A percentile compares a stretch with the other conserved stretches of the same genome.
Evolutionary conservation across 352 stramenopile species (phyloP).

Genomic region (Phytophthora cryptogea): DNA sequence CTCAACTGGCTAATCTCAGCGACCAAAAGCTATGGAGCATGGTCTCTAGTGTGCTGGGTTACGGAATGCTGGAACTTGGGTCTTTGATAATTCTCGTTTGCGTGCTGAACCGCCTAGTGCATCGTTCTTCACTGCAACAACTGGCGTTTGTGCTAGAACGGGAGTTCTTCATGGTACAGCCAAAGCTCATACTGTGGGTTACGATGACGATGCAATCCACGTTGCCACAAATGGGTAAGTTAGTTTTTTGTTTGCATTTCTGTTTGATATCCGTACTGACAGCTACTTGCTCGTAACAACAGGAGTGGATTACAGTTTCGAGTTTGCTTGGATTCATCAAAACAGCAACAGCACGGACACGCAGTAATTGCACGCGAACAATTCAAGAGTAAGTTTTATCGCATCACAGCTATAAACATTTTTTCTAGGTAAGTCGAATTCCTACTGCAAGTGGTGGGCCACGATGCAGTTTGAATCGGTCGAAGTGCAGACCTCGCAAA

Average conservation of each 20-base stretch:
- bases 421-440: background rate
- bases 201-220: slow-evolving; percentile 28
- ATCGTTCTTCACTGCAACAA: slow-evolving; percentile 20
- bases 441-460: no score
- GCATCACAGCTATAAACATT: background rate
- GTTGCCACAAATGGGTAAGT: slow-evolving; percentile 25
- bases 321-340: slow-evolving; percentile 27
- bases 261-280: background rate
- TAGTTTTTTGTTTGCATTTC: background rate
- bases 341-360: slow-evolving; percentile 5
- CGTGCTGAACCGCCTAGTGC: slow-evolving; percentile 19
- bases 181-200: slow-evolving; percentile 31
- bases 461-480: slow-evolving; percentile 22
- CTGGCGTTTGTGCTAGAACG: slow-evolving; percentile 31
- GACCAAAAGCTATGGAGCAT: slow-evolving; percentile 10
- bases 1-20: slow-evolving; percentile 23
- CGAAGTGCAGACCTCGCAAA: slow-evolving; percentile 57
- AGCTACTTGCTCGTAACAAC: background rate
- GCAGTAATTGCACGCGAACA: background rate
- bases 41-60: slow-evolving; percentile 17
- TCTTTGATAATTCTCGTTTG: slow-evolving; percentile 14
- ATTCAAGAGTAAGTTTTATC: background rate
- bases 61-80: slow-evolving; percentile 21
- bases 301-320: slow-evolving; percentile 32
- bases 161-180: slow-evolving; percentile 28